Evolutionary conservation across 108 stramenopile genomes (phyloP).

Genomic region (Fistulifera pelliculosa): DNA sequence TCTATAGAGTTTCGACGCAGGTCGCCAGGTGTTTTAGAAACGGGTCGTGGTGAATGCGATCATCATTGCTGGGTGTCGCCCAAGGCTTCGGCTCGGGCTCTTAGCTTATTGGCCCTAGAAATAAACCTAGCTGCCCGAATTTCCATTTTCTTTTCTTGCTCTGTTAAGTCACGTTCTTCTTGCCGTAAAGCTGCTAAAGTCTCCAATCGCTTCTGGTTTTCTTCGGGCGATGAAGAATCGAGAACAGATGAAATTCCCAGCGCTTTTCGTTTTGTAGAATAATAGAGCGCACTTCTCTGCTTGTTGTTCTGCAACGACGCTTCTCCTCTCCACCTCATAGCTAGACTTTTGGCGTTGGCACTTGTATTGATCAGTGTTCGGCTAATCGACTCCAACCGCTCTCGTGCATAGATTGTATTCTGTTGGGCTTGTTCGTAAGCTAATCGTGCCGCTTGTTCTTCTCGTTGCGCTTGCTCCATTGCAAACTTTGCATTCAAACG

Average conservation of each 20-base stretch:
- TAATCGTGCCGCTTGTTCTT: constrained; percentile 15
- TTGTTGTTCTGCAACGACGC: too few relatives aligned
- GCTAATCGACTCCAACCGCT: constrained; percentile 9
- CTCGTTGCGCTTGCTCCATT: constrained; percentile 19
- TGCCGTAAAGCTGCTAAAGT: constrained; percentile 18
- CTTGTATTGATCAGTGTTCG: too few relatives aligned
- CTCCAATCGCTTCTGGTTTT: constrained; percentile 8
- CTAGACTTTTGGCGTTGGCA: constrained; percentile 16
- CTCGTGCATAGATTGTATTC: constrained; percentile 5
- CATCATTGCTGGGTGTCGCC: constrained; percentile 1
- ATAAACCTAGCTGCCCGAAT: constrained; percentile 16
- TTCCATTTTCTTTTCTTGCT: constrained; percentile 17
- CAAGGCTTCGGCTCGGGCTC: constrained; percentile 20
- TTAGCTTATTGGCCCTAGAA: constrained; percentile 21
- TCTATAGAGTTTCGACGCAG: too few relatives aligned
- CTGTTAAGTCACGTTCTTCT: constrained; percentile 20
- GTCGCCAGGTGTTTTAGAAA: too few relatives aligned
- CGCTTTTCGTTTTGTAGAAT: constrained; percentile 21
- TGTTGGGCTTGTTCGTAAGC: constrained; percentile 3
- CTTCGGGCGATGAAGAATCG: neutral
- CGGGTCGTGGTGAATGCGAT: too few relatives aligned
- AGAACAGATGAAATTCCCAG: neutral
- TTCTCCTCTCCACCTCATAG: constrained; percentile 22
- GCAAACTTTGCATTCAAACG: constrained; percentile 20
- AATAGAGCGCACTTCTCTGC: constrained; percentile 7